Percentiles rank a stretch among this genome's conserved stretches.
Conservation (phyloP, 2,329 filamentous ascomycete genomes). For the Aspergillus tubingensis region DNA sequence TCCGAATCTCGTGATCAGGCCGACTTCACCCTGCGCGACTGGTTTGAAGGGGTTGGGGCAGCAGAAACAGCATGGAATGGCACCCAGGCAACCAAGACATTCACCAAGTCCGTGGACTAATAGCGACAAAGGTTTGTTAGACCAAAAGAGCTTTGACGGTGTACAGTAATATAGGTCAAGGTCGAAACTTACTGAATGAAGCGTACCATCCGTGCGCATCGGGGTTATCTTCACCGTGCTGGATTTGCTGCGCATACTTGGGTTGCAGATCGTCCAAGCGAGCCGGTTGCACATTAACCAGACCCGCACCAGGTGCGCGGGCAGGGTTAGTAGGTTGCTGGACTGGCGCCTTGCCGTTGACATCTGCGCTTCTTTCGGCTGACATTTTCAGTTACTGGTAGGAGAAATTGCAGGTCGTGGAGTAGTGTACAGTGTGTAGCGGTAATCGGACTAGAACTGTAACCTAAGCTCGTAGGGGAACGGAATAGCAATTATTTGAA, state of each 20-base stretch:
- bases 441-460: too few relatives aligned
- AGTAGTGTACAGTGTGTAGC: background rate
- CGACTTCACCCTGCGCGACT: constrained; percentile 90
- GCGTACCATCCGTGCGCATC: constrained; percentile 86
- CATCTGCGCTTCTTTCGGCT: constrained; percentile 22
- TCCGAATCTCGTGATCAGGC: constrained; percentile 93
- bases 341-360: constrained; percentile 39
- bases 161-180: background rate
- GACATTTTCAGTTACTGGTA: constrained; percentile 27
- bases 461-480: background rate
- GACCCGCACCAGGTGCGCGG: constrained; percentile 41
- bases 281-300: constrained; percentile 76
- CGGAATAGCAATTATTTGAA: too few relatives aligned
- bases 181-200: constrained; percentile 66
- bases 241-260: constrained; percentile 69
- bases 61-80: constrained; percentile 85
- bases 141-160: background rate
- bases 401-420: background rate
- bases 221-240: constrained; percentile 64
- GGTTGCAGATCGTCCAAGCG: constrained; percentile 81
- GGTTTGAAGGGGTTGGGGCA: constrained; percentile 96
- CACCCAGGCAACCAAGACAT: constrained; percentile 75
- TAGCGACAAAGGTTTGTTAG: constrained; percentile 17
- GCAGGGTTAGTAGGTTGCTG: constrained; percentile 42
- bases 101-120: constrained; percentile 72